phyloP scores from a whole-genome alignment of 495 filamentous ascomycete species.

The Chaetomium fimeti region DNA sequence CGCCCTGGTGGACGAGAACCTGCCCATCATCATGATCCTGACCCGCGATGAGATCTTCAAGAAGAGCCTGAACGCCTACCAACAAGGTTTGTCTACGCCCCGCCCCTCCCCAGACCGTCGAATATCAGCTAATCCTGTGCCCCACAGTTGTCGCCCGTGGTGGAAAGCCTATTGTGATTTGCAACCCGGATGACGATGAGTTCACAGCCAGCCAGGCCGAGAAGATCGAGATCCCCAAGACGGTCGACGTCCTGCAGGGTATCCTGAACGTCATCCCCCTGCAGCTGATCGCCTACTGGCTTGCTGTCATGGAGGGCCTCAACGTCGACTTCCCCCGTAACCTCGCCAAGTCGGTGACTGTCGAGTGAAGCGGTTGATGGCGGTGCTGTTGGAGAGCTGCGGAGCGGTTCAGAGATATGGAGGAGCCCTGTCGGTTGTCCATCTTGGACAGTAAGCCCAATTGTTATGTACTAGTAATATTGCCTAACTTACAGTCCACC shows the following conservation, averaged over 20 bases:
- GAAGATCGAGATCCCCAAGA: conserved; percentile 96
- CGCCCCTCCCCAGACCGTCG: not conserved
- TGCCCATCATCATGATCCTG: conserved; percentile 99
- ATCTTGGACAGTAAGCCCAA: conserved; percentile 7
- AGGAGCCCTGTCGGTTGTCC: not conserved
- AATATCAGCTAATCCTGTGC: conserved; percentile 19
- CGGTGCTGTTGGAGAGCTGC: not conserved
- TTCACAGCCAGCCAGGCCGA: conserved; percentile 83
- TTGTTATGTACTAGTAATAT: conserved; percentile 33
- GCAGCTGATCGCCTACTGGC: conserved; percentile 97
- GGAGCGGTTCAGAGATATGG: not conserved
- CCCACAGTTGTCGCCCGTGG: conserved; percentile 79
- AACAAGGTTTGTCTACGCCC: conserved; percentile 68
- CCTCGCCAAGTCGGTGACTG: conserved; percentile 96
- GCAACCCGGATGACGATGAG: conserved; percentile 85
- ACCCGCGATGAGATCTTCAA: conserved; percentile 93
- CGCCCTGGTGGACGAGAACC: conserved; percentile 93
- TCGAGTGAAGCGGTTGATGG: conserved; percentile 65
- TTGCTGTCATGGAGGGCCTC: conserved; percentile 90
- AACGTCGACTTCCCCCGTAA: conserved; percentile 98
- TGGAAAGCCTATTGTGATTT: conserved; percentile 96
- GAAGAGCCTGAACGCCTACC: conserved; percentile 97
- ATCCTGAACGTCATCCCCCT: conserved; percentile 96
- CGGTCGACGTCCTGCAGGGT: conserved; percentile 92
- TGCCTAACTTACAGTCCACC: conserved; percentile 12